Percentiles rank a stretch among this genome's conserved stretches.
These are phyloP conservation scores for Citrus hindsii DNA, from an alignment of 345 rosid genomes.

Conservation along the genomic window DNA sequence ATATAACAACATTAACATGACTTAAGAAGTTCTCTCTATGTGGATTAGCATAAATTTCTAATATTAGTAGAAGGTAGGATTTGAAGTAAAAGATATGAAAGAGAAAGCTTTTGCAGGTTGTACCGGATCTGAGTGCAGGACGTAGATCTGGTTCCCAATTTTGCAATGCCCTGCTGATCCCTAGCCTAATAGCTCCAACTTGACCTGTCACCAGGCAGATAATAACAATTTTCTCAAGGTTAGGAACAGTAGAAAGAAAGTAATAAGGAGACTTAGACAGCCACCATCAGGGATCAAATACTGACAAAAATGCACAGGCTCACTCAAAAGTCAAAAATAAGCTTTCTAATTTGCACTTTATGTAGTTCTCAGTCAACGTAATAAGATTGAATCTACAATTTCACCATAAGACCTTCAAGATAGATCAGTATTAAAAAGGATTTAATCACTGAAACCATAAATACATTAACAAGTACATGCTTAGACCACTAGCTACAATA, in stretches of 20 bases:
- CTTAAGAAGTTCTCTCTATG: neutral
- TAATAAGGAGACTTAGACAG: neutral
- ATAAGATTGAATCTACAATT: neutral
- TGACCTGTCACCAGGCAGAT: slow-evolving; percentile 56
- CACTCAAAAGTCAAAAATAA: neutral
- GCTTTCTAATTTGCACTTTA: neutral
- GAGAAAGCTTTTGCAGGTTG: neutral
- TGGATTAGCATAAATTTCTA: neutral
- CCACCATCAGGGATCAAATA: too few relatives aligned
- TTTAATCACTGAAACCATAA: neutral
- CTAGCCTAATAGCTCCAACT: slow-evolving; percentile 90
- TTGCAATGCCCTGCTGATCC: slow-evolving; percentile 90
- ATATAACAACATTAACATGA: neutral
- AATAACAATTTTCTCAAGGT: neutral
- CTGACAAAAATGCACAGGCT: neutral
- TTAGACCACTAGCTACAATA: neutral
- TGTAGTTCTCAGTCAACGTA: neutral
- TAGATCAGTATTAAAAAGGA: neutral
- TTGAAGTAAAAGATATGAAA: neutral
- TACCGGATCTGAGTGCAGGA: slow-evolving; percentile 80
- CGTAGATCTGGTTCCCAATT: slow-evolving; percentile 93
- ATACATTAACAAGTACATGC: neutral
- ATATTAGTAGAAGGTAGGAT: neutral
- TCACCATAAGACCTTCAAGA: neutral
- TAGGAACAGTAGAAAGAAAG: neutral